A percentile compares a stretch with the other conserved stretches of the same genome.
phyloP scores from a whole-genome alignment of 1,284 basidiomycete species.

The Butyriboletus appendiculatus region DNA sequence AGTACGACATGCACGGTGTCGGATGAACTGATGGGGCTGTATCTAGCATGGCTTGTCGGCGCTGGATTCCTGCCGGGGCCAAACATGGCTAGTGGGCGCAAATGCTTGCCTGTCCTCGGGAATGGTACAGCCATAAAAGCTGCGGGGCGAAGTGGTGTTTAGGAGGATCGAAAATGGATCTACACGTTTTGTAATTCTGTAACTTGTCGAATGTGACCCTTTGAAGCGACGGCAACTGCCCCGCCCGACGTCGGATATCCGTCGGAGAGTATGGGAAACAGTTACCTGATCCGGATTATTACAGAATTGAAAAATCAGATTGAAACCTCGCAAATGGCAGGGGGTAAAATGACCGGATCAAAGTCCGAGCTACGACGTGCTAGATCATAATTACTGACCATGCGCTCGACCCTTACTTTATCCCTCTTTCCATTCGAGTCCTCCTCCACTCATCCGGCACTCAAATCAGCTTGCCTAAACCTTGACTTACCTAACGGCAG shows the following conservation, averaged over 20 bases:
- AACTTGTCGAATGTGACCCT: too few species aligned
- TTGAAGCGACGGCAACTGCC: background rate
- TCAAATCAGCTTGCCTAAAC: too few species aligned
- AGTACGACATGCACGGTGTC: conserved; percentile 67
- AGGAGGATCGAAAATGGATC: conserved; percentile 9
- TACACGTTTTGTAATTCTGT: background rate
- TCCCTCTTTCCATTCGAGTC: too few species aligned
- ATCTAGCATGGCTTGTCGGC: conserved; percentile 92
- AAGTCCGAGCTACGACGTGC: too few species aligned
- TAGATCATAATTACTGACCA: too few species aligned
- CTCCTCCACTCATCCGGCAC: too few species aligned
- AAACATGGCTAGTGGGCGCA: conserved; percentile 38
- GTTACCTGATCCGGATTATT: too few species aligned
- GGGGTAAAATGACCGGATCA: too few species aligned
- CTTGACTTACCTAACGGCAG: conserved; percentile 17
- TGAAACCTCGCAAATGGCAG: too few species aligned
- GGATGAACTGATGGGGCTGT: conserved; percentile 78
- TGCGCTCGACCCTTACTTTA: too few species aligned
- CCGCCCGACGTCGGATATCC: conserved; percentile 3
- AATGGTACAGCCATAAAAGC: conserved; percentile 39
- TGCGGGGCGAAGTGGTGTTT: conserved; percentile 49
- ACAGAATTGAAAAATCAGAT: too few species aligned
- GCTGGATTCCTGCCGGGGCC: conserved; percentile 86
- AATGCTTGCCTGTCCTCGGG: conserved; percentile 46
- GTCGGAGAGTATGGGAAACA: background rate